phyloP scores from a whole-genome alignment of 2,329 filamentous ascomycete species.

The Epichloe typhina region DNA sequence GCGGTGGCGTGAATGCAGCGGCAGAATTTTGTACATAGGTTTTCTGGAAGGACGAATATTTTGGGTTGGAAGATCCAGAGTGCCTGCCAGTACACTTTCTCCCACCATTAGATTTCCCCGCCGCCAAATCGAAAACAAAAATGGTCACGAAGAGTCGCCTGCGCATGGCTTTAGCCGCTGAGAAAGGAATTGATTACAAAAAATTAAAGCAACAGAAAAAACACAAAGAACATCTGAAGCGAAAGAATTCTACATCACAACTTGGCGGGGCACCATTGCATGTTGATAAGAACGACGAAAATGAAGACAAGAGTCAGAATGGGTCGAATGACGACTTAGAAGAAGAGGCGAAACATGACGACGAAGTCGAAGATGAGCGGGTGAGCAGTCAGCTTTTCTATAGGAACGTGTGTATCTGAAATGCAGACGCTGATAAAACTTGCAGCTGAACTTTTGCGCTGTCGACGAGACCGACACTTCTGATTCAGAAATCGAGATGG shows the following conservation, averaged over 20 bases:
- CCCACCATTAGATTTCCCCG: background rate
- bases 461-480: constrained; percentile 48
- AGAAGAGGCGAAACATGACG: constrained; percentile 24
- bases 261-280: constrained; percentile 10
- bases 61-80: background rate
- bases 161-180: constrained; percentile 39
- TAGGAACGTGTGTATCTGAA: background rate
- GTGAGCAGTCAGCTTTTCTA: background rate
- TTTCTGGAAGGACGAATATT: constrained; percentile 1
- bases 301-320: constrained; percentile 1
- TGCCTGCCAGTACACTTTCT: background rate
- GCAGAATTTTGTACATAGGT: constrained; percentile 5
- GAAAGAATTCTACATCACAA: constrained; percentile 17
- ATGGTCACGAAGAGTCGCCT: constrained; percentile 35
- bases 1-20: constrained; percentile 1
- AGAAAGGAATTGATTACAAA: constrained; percentile 42
- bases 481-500: constrained; percentile 65
- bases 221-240: constrained; percentile 29
- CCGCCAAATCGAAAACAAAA: constrained; percentile 7
- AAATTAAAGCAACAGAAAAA: constrained; percentile 35
- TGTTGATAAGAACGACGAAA: background rate
- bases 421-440: background rate
- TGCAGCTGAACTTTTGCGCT: constrained; percentile 37
- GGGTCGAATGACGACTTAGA: constrained; percentile 13
- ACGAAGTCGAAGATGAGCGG: constrained; percentile 21